Base-by-base conservation (phyloP, 148 eudicot species). In the Rhododendron griersonianum region DNA sequence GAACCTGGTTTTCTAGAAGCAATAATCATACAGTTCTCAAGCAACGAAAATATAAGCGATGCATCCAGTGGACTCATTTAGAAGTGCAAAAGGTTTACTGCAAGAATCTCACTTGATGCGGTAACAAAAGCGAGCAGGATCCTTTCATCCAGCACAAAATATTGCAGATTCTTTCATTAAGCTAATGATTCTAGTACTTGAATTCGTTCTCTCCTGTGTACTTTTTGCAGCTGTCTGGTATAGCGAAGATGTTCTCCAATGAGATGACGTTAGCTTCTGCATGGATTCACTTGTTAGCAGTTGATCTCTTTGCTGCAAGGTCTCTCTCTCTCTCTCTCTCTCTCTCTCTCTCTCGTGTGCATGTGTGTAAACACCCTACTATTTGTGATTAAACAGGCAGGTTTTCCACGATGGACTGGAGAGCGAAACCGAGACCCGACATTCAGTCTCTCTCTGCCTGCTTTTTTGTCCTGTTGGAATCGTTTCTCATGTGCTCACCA, bases 281-380 rank as follows among this genome's bases (percentile, higher is more conserved):
- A 45, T 96, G 99, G 99, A 93, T 95, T 91, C 99, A 96, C 89
- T 86, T 95, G 81, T 86, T 95, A 85, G 93, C 90, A 37, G 94
- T 96, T 0, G 99, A 96, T 90, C 98, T 96, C 84, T 96, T 92
- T 88, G 95, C 98, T 82, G 99, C 99, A 81, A 95, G 99, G 98
- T 96, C 82, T 77, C 81, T 96, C 81, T 76, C 80, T 84, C 87
- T 25, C 82, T 77, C 81, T 95, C 81, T 76, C 80, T 84, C 23
- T 3, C 73, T 77, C 81, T 71, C 81, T 48, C 75, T 69, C 75
- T 41, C 44, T 41, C 7, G 7, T 41, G 0, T 14, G 9, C 19
- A 41, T 41, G 16, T 55, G 55, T 8, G 11, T 18, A 13, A 2
- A 13, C 47, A 65, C 21, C 44, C 63, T 47, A 0, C 11, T 57